Evolutionary conservation across 257 asterid species (phyloP).

Genomic region (Nicotiana sylvestris): DNA sequence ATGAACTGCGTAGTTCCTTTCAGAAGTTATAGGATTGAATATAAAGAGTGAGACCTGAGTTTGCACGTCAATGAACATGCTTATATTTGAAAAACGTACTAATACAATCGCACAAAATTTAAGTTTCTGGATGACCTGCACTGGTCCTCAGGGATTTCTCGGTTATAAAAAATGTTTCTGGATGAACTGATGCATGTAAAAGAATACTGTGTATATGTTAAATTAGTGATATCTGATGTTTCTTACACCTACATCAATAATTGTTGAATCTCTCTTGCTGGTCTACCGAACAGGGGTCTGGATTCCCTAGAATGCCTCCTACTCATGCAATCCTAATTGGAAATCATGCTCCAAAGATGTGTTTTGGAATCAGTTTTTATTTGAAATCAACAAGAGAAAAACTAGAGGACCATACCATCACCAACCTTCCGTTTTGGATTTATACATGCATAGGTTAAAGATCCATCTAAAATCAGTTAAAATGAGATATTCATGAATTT

Average conservation of each 20-base stretch:
- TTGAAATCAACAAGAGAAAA: background rate
- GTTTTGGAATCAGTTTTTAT: background rate
- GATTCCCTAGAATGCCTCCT: background rate
- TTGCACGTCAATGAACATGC: background rate
- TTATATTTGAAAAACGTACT: background rate
- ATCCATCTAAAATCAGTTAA: background rate
- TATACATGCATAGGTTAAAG: too few species aligned
- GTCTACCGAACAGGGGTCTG: background rate
- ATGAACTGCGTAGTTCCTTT: background rate
- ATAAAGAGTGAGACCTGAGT: background rate
- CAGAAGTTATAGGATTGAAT: background rate
- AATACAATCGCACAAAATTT: background rate
- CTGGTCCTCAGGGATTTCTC: too few species aligned
- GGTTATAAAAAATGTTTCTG: background rate
- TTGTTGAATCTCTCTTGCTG: background rate
- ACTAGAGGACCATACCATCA: background rate
- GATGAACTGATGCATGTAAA: background rate
- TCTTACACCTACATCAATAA: background rate
- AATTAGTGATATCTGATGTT: background rate
- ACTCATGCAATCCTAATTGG: background rate
- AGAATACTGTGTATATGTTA: background rate
- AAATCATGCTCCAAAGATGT: background rate
- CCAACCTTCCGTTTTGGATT: background rate
- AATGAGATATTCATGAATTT: too few species aligned
- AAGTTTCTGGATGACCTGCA: background rate